phyloP scores from a whole-genome alignment of 2,329 filamentous ascomycete genomes.

The Aspergillus fructus region DNA sequence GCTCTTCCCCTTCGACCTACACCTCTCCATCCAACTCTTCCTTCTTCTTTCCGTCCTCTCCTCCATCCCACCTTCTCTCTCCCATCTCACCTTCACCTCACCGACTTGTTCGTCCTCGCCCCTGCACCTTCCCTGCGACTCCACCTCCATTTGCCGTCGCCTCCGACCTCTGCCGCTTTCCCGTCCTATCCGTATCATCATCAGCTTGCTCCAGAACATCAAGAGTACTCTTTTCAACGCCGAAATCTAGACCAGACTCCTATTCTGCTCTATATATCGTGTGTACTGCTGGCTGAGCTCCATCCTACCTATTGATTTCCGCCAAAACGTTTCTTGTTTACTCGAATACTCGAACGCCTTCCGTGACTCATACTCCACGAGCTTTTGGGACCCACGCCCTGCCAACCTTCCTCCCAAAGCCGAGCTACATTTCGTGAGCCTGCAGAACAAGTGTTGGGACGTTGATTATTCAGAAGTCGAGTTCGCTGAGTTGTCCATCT shows the following conservation, averaged over 20 bases:
- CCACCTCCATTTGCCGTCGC: slow-evolving; percentile 5
- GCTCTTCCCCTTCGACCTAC: slow-evolving; percentile 17
- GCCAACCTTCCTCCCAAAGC: slow-evolving; percentile 9
- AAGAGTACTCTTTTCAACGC: slow-evolving; percentile 12
- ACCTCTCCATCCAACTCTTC: slow-evolving; percentile 19
- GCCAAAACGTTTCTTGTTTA: slow-evolving; percentile 12
- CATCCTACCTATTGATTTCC: slow-evolving; percentile 7
- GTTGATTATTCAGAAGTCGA: slow-evolving; percentile 11
- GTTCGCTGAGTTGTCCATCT: slow-evolving; percentile 17
- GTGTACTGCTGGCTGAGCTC: slow-evolving; percentile 9
- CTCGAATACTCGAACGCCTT: slow-evolving; percentile 18
- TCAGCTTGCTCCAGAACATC: slow-evolving; percentile 7
- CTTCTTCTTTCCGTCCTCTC: slow-evolving; percentile 19
- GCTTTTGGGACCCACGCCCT: slow-evolving; percentile 19
- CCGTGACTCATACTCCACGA: slow-evolving; percentile 23
- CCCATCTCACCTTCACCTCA: slow-evolving; percentile 12
- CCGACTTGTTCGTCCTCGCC: slow-evolving; percentile 16
- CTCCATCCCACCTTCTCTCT: slow-evolving; percentile 16
- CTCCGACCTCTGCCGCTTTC: slow-evolving; percentile 4
- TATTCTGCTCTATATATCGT: slow-evolving; percentile 17
- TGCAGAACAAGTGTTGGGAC: slow-evolving; percentile 17
- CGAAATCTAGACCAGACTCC: slow-evolving; percentile 8
- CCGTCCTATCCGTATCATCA: slow-evolving; percentile 6
- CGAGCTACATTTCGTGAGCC: slow-evolving; percentile 18
- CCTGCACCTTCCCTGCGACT: slow-evolving; percentile 18